Base-by-base conservation (phyloP, 1,139 yeast genomes). In the Casaregolazyma suthepensis region DNA sequence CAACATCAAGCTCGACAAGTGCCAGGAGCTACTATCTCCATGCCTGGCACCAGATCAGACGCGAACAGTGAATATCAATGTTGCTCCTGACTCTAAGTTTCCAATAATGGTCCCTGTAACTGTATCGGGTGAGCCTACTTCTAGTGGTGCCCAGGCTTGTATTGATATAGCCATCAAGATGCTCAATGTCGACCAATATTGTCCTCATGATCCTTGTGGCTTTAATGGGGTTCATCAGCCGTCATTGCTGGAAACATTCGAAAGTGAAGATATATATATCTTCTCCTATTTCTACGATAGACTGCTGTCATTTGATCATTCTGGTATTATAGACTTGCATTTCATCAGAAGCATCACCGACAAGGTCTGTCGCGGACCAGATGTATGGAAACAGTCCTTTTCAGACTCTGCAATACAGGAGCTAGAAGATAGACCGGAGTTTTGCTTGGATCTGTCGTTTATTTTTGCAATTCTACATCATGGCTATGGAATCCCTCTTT, bases 191-290 rank as follows among this genome's bases (percentile, higher is more conserved):
- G 96, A 88, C 44, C 76, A 79, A 10, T 81, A 77, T 59, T 90
- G 97, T 75, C 66, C 74, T 2, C 67, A 75, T 44, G 78, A 80
- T 56, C 93, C 96, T 52, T 90, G 97, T 71, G 88, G 96, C 1
- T 89, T 90, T 77, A 90, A 90, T 65, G 96, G 97, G 64, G 83
- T 88, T 51, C 91, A 90, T 69, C 97, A 90, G 72, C 97, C 97
- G n/a, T 85, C 96, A 1, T 75, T 90, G 61, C 81, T 81, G 45
- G 80, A 76, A 60, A 80, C 93, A n/a, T 89, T 90, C 74, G 76
- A 78, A 57, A 75, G 75, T 54, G 80, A 81, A 43, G 96, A 89
- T 63, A 77, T 90, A 78, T 90, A 76, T 68, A 81, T 89, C 42
- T 87, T 90, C 69, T 89, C 96, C 7, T 90, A 82, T 74, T 90